Conservation (phyloP, 305 asterid species). For the Striga hermonthica region DNA sequence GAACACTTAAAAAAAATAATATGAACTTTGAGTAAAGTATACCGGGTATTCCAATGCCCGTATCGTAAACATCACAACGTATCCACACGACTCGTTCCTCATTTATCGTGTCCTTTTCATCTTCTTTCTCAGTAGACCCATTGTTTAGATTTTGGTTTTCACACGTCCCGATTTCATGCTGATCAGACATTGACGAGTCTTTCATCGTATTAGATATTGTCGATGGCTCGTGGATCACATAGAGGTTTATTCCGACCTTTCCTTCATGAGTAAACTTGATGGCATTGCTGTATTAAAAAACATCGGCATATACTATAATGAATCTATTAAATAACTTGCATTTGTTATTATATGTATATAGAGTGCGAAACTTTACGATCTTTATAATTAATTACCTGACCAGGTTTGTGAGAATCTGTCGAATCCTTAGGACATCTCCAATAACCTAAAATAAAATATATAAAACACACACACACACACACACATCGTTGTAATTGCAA, state of each 20-base stretch:
- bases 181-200: conserved; percentile 16
- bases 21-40: background rate
- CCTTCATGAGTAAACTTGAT: conserved; percentile 92
- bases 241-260: conserved; percentile 75
- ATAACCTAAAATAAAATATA: conserved; percentile 76
- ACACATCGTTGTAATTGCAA: too few species aligned
- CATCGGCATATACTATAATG: too few species aligned
- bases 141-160: conserved; percentile 10
- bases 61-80: conserved; percentile 81
- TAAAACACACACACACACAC: too few species aligned
- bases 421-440: conserved; percentile 88
- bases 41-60: conserved; percentile 97
- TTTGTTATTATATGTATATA: too few species aligned
- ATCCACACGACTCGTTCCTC: conserved; percentile 73
- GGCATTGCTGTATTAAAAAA: conserved; percentile 60
- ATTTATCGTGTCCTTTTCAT: conserved; percentile 28
- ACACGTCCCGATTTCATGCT: too few species aligned
- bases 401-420: conserved; percentile 87
- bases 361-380: too few species aligned
- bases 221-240: conserved; percentile 53
- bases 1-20: too few species aligned
- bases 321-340: too few species aligned
- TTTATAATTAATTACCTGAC: conserved; percentile 88
- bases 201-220: conserved; percentile 23
- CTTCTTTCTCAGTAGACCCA: background rate